Percentiles rank a stretch among this genome's conserved stretches.
These are phyloP conservation scores for Senecio squalidus DNA, from an alignment of 140 eudicot genomes.

Conservation along the genomic window DNA sequence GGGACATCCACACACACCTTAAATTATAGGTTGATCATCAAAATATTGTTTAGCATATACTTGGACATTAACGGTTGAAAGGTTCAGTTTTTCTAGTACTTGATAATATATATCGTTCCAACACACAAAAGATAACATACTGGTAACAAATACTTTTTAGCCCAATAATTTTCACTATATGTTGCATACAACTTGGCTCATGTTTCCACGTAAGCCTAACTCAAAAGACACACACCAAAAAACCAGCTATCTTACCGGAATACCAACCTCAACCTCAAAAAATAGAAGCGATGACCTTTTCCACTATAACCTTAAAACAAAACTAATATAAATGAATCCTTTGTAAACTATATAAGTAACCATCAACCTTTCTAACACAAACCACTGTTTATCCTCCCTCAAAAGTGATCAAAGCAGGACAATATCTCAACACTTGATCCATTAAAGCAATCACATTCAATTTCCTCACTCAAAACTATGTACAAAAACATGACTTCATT, in stretches of 20 bases:
- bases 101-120: neutral
- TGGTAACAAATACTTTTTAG: neutral
- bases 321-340: too few species aligned
- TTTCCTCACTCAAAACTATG: neutral
- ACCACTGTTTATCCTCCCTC: neutral
- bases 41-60: neutral
- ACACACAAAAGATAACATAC: neutral
- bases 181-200: too few species aligned
- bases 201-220: too few species aligned
- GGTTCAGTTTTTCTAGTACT: slow-evolving; percentile 2
- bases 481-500: neutral
- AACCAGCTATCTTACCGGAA: too few species aligned
- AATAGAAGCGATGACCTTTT: too few species aligned
- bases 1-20: neutral
- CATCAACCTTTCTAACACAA: neutral
- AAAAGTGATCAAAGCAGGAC: neutral
- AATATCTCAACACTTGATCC: neutral
- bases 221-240: too few species aligned
- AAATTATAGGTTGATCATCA: neutral
- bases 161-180: too few species aligned
- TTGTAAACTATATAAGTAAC: too few species aligned
- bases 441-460: neutral
- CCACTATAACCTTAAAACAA: too few species aligned
- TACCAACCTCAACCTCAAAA: too few species aligned
- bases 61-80: neutral